These are phyloP conservation scores for Cryoendolithus antarcticus DNA, from an alignment of 2,329 filamentous ascomycete genomes.

Conservation along the genomic window DNA sequence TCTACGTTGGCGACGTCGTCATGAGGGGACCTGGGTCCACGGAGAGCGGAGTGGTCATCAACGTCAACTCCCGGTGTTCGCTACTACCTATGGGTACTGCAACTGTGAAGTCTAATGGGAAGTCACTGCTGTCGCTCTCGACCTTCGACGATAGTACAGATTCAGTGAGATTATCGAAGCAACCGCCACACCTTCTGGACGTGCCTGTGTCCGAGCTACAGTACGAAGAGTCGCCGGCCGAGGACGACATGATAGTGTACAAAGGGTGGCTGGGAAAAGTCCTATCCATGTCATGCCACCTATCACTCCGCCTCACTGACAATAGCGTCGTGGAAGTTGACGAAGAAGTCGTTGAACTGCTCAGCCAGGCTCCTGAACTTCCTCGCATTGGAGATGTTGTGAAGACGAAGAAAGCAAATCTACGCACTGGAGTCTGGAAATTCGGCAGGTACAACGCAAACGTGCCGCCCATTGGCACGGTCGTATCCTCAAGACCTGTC, in stretches of 20 bases:
- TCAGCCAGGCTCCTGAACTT: conserved; percentile 4
- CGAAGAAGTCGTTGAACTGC: conserved; percentile 28
- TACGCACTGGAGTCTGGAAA: conserved; percentile 41
- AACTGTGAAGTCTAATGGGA: conserved; percentile 3
- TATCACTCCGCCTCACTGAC: conserved; percentile 40
- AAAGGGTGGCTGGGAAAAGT: conserved; percentile 45
- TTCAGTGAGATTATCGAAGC: not conserved
- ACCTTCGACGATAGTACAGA: conserved; percentile 2
- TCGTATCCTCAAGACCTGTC: conserved; percentile 38
- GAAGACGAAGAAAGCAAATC: conserved; percentile 38
- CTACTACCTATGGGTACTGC: conserved; percentile 22
- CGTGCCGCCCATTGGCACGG: conserved; percentile 36
- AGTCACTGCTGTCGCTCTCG: conserved; percentile 2
- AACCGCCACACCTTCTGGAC: conserved; percentile 12
- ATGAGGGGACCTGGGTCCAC: conserved; percentile 36
- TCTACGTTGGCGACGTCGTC: conserved; percentile 44
- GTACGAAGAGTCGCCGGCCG: conserved; percentile 25
- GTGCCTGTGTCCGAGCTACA: conserved; percentile 21
- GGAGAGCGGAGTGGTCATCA: conserved; percentile 44
- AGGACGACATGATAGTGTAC: conserved; percentile 42
- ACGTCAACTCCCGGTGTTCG: conserved; percentile 33
- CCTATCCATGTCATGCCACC: conserved; percentile 35
- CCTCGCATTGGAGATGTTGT: conserved; percentile 32
- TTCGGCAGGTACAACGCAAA: conserved; percentile 41
- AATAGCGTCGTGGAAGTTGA: conserved; percentile 42